Percentiles rank a stretch among this genome's conserved stretches.
These are phyloP conservation scores for Tolypocladium ophioglossoides DNA, from an alignment of 2,329 filamentous ascomycete species.

Conservation along the genomic window DNA sequence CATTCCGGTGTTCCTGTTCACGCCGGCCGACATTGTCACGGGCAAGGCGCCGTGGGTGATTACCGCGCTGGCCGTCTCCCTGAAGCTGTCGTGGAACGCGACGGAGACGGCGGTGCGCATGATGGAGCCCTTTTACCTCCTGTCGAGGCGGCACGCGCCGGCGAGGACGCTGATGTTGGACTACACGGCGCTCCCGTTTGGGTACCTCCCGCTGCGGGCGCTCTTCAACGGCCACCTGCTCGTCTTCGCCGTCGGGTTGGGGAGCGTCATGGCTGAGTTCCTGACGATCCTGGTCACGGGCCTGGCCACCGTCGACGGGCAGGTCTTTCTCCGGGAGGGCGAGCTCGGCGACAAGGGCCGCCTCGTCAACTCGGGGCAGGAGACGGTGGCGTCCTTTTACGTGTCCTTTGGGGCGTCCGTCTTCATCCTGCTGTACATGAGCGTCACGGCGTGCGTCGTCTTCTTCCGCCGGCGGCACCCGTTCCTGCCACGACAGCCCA, in stretches of 20 bases:
- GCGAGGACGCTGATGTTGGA: constrained; percentile 58
- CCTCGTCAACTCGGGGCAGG: constrained; percentile 40
- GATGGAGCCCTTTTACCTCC: constrained; percentile 65
- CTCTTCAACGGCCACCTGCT: constrained; percentile 53
- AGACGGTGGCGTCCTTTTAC: constrained; percentile 55
- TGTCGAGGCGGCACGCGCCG: constrained; percentile 54
- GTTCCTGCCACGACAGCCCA: constrained; percentile 68
- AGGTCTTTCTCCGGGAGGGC: constrained; percentile 37
- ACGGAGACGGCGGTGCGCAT: constrained; percentile 61
- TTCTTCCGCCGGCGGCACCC: constrained; percentile 53
- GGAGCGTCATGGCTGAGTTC: constrained; percentile 63
- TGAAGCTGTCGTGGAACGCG: constrained; percentile 59
- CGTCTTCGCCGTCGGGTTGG: constrained; percentile 58
- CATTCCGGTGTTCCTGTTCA: constrained; percentile 54
- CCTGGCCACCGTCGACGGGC: constrained; percentile 53
- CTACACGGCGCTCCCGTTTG: constrained; percentile 62
- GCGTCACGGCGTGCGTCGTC: constrained; percentile 45
- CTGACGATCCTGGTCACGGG: constrained; percentile 59
- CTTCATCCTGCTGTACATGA: constrained; percentile 56
- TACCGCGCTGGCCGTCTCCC: constrained; percentile 52
- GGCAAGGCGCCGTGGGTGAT: constrained; percentile 55
- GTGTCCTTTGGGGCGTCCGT: constrained; percentile 51
- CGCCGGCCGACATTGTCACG: constrained; percentile 40
- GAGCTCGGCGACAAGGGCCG: constrained; percentile 6
- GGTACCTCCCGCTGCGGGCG: constrained; percentile 51